Conservation (phyloP, 768 basidiomycete species). For the Hysterangium stoloniferum region DNA sequence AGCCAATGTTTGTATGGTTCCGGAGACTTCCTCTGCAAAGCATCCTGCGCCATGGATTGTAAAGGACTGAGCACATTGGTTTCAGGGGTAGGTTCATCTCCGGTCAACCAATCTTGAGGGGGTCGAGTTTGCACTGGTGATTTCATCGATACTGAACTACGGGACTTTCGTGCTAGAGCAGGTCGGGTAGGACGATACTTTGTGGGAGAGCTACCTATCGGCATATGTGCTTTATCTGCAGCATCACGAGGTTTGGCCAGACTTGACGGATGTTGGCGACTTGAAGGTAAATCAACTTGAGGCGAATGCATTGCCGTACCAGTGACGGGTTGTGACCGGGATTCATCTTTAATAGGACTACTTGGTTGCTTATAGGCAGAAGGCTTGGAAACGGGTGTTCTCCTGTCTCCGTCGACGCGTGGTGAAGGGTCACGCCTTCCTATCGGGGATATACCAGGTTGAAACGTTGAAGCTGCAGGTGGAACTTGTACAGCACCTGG, state of each 20-base stretch:
- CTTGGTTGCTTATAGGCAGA: neutral
- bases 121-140: conserved; percentile 17
- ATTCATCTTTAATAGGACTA: conserved; percentile 30
- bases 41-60: too few species aligned
- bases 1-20: too few species aligned
- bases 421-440: neutral
- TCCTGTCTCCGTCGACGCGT: neutral
- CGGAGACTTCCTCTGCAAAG: too few species aligned
- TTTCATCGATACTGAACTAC: conserved; percentile 41
- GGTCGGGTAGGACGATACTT: conserved; percentile 28
- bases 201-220: conserved; percentile 7
- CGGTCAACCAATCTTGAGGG: conserved; percentile 68
- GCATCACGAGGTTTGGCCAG: neutral
- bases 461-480: conserved; percentile 14
- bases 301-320: conserved; percentile 43
- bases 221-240: neutral
- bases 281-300: neutral
- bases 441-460: conserved; percentile 1
- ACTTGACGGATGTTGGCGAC: neutral
- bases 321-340: conserved; percentile 51
- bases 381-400: neutral
- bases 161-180: conserved; percentile 41
- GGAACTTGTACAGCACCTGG: conserved; percentile 15
- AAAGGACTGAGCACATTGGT: too few species aligned
- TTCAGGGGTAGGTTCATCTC: conserved; percentile 36